Evolutionary conservation across 129 eudicot species (phyloP), one percentile per base, ranked within the genome.

Genomic region (Logfia minima): DNA sequence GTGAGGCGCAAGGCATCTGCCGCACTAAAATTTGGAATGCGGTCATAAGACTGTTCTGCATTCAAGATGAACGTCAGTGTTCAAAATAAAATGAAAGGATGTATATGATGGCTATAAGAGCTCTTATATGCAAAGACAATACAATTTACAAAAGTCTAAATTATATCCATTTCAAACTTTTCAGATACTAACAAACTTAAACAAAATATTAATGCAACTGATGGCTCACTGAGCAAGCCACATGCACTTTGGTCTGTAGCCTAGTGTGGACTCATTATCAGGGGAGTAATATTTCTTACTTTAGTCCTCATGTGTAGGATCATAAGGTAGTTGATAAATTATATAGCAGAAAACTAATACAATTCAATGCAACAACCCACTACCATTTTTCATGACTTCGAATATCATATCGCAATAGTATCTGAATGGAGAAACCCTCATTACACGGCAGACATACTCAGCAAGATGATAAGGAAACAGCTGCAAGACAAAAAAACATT

Each of bases 311-410:
- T 4, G 8, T 32, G 75, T 68, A 23, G 68, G 29, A 70, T 61
- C 2, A 41, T 45, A 52, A 41, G 70, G 71, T 66, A 68, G 41
- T 66, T 61, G 56, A 13, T 14, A 65, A 53, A 17, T 28, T 52
- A 73, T 21, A 56, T 53, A 43, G 41, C 22, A 55, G 29, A 53
- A 67, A 41, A 34, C 26, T 28, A 29, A 55, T 28, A 35, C 52
- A 58, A 52, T 45, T 21, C 41, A 58, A 77, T 43, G 51, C 26
- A 16, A 67, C 68, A 53, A 66, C 55, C 45, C n/a, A 75, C 76
- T 95, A 95, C 99, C 99, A 83, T 89, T 95, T 86, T 77, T 95
- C 99, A 95, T 95, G 81, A 95, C 99, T 87, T 95, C 99, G 35
- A 95, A 95, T 65, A 95, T 70, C 84, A 95, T 95, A 77, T 95